These are phyloP conservation scores for Saccharomycopsis fermentans DNA, from an alignment of 805 yeast species.

Conservation along the genomic window DNA sequence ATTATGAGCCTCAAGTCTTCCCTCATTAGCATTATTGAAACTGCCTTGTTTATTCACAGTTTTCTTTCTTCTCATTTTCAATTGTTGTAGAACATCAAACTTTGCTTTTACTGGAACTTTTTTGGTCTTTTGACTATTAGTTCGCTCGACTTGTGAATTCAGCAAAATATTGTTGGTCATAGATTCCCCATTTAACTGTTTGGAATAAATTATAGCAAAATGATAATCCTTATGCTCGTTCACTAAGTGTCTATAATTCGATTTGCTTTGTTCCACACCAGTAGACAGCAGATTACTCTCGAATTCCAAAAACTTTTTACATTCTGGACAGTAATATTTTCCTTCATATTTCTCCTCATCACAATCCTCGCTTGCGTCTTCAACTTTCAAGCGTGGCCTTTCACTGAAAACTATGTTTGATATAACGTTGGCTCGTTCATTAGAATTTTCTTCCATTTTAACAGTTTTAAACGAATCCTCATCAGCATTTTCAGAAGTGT, in stretches of 20 bases:
- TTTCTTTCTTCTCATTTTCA: background rate
- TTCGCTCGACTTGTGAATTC: background rate
- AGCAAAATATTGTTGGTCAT: slow-evolving; percentile 6
- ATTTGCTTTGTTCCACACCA: background rate
- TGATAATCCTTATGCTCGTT: slow-evolving; percentile 16
- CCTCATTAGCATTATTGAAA: background rate
- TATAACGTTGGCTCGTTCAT: background rate
- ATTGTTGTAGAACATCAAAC: background rate
- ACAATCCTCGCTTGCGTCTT: background rate
- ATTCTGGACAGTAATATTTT: slow-evolving; percentile 8
- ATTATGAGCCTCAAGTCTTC: background rate
- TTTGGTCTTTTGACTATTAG: background rate
- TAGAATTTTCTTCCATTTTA: background rate
- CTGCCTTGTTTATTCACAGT: background rate
- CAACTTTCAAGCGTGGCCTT: background rate
- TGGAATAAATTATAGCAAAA: slow-evolving; percentile 15
- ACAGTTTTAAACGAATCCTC: background rate
- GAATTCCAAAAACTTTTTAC: slow-evolving; percentile 1
- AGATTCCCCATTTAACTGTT: slow-evolving; percentile 13
- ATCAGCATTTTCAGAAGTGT: background rate
- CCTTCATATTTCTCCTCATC: background rate
- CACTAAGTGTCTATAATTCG: background rate
- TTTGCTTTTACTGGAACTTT: background rate
- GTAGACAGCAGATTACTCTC: background rate
- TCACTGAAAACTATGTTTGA: background rate